Evolutionary conservation across 495 filamentous ascomycete genomes (phyloP).

Genomic region (Poronia punctata): DNA sequence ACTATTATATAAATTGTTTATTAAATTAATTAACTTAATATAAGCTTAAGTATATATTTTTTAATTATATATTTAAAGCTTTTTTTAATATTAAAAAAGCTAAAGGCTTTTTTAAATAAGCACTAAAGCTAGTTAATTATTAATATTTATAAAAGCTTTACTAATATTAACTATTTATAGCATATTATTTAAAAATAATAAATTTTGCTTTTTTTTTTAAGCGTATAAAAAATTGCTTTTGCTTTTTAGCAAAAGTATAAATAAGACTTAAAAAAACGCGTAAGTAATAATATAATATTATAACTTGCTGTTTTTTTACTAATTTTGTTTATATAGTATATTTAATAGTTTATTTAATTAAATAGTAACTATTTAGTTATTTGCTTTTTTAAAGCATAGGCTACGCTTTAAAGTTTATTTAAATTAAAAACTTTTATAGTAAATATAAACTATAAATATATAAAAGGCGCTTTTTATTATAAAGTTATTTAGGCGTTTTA

Average conservation of each 20-base stretch:
- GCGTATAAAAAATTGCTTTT: constrained; percentile 3
- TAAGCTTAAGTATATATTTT: constrained; percentile 21
- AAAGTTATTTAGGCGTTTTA: neutral
- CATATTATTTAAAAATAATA: constrained; percentile 5
- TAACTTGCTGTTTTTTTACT: no score
- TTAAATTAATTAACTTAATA: constrained; percentile 17
- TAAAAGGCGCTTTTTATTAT: neutral
- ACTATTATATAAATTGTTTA: constrained; percentile 8
- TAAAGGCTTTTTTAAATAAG: constrained; percentile 5
- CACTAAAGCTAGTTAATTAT: constrained; percentile 3
- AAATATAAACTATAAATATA: constrained; percentile 1
- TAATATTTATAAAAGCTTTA: constrained; percentile 7
- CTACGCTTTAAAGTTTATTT: neutral
- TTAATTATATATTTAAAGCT: constrained; percentile 19
- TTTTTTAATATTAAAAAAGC: constrained; percentile 9
- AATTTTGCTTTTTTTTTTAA: constrained; percentile 1
- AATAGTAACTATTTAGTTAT: constrained; percentile 5
- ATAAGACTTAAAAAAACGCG: constrained; percentile 3
- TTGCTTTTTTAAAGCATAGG: neutral
- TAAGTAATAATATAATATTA: neutral
- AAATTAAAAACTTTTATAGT: neutral
- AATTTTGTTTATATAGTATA: neutral
- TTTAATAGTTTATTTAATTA: constrained; percentile 7
- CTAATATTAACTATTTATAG: constrained; percentile 3
- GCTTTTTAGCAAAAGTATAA: constrained; percentile 1